Base-by-base conservation (phyloP, 805 yeast species). In the Zygoascus flipseniorum region DNA sequence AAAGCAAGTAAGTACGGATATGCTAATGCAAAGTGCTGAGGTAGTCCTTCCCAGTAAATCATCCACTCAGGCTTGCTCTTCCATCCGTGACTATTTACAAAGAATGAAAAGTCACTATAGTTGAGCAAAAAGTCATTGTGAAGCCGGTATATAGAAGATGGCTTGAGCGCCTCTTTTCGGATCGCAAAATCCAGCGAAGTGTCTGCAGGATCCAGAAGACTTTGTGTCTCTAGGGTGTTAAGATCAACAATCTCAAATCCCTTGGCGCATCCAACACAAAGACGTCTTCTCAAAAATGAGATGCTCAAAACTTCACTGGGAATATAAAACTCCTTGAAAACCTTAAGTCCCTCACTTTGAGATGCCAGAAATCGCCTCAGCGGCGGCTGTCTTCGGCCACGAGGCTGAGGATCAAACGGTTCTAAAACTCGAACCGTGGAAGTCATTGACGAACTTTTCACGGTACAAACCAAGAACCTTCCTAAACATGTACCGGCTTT, bases 61-160 rank as follows among this genome's bases (percentile, higher is more conserved):
- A 90, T 85, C 90, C 96, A 90, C 50, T 88, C 92, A 45, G 93
- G 88, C 58, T 90, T 81, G 18, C 95, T 85, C 61, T 97, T 79
- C 99, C 99, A 93, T 23, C 99, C 99, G 67, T 90, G 90, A 55
- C 86, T 79, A 64, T 93, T 90, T 61, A 93, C 95, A 69, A 87
- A 89, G 69, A 93, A 93, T 47, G 97, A 92, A 66, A 92, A 89
- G 65, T 89, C 97, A 4, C 95, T 81, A 67, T 92, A 93, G 66
- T 90, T 85, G 58, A 93, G 77, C 62, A 93, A 72, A 66, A 92
- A 93, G 71, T 90, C 93, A 52, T 84, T 82, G 54, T 92, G 93
- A 54, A 93, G 82, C 56, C 96, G 79, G 67, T 92, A 95, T 55
- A 93, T 89, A 4, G 95, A 89, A 68, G 89, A 79, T 18, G 99